phyloP scores from a whole-genome alignment of 495 filamentous ascomycete genomes.

The Daldinia concentrica region DNA sequence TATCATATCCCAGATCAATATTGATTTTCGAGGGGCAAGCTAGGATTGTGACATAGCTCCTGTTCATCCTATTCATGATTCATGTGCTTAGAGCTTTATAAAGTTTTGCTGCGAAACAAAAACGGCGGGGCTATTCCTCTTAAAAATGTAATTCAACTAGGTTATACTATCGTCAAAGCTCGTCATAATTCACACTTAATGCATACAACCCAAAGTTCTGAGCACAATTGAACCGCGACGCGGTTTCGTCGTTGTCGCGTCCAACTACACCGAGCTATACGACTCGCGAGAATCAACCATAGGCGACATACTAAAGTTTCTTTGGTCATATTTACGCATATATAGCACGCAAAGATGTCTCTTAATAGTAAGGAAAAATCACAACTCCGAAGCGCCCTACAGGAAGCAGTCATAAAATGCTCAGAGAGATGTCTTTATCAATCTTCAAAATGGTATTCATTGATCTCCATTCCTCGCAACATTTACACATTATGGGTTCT shows the following conservation, averaged over 20 bases:
- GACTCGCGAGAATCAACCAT: background rate
- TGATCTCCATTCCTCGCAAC: conserved; percentile 48
- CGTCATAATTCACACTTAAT: background rate
- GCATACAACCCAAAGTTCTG: background rate
- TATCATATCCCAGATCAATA: conserved; percentile 19
- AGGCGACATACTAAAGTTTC: background rate
- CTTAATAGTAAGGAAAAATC: conserved; percentile 59
- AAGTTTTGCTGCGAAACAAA: background rate
- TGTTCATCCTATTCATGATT: conserved; percentile 1
- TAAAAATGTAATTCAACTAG: background rate
- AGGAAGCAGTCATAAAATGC: conserved; percentile 86
- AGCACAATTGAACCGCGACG: conserved; percentile 6
- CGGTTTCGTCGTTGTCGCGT: conserved; percentile 11
- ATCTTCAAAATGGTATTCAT: conserved; percentile 88
- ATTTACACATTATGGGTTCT: conserved; percentile 1
- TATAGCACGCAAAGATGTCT: conserved; percentile 42
- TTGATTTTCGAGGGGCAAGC: conserved; percentile 34
- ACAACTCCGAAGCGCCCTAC: conserved; percentile 69
- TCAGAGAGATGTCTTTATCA: conserved; percentile 96
- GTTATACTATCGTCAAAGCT: background rate
- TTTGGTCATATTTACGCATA: background rate
- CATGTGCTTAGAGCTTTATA: background rate
- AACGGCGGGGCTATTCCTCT: background rate
- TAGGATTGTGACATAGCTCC: background rate
- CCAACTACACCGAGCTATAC: background rate